Evolutionary conservation across 1,284 basidiomycete species (phyloP), one percentile per base, ranked within the genome.

Genomic region (Ustilago trichophora): DNA sequence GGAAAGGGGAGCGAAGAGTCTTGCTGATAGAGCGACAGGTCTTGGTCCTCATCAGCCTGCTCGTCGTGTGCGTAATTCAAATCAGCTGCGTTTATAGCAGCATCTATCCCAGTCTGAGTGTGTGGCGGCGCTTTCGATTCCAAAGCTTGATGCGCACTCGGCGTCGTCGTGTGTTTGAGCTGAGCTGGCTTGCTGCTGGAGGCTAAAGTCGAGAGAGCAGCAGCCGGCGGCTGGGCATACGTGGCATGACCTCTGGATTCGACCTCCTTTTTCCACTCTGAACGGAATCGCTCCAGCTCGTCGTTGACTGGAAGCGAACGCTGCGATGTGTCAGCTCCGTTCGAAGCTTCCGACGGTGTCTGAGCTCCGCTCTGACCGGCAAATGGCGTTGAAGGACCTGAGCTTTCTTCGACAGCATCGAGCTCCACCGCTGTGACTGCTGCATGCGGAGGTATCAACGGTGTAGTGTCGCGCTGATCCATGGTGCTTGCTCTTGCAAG

Each of bases 231-330:
- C n/a, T 51, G 46, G 44, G 48, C 48, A 26, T 59, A 49, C 15
- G 49, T 36, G 1, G 34, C 46, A 38, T 55, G 62, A 19, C 47
- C 56, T 35, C 59, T 48, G 3, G 64, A 42, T 13, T 49, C 15
- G 5, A 75, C 72, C 35, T 75, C 72, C 34, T 55, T 54, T 32
- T 60, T 60, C 72, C 72, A 75, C 34, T 75, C 62, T 11, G 57
- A 50, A 9, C 72, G 46, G 33, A 75, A 75, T 0, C 49, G 44
- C 25, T 68, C 72, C 12, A 75, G 69, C 44, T 75, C 70, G 6
- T 68, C 70, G 35, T 38, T 50, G 38, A 56, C 65, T 5, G 48
- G 49, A 3, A 32, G 13, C 4, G 45, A 32, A 25, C 37, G 38
- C 18, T 48, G 36, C n/a, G 15, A 24, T n/a, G 29, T 47, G 0